phyloP scores from a whole-genome alignment of 2,329 filamentous ascomycete species.

The Talaromyces piceae region DNA sequence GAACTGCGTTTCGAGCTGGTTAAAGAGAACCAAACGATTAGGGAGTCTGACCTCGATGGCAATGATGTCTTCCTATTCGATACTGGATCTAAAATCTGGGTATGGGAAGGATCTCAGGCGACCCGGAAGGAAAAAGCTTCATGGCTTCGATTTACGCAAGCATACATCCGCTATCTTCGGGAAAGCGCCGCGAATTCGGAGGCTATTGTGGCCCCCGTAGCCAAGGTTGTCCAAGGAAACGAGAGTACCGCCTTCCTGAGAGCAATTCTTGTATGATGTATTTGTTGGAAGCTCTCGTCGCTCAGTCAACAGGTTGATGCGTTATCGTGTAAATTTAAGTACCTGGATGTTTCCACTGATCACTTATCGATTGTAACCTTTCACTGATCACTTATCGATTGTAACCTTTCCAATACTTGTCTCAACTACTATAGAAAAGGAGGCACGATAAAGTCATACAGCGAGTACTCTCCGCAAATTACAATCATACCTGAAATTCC shows the following conservation, averaged over 20 bases:
- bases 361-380: too few relatives aligned
- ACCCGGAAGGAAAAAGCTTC: conserved; percentile 52
- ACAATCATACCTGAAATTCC: too few relatives aligned
- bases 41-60: conserved; percentile 46
- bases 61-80: conserved; percentile 59
- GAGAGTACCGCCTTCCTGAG: conserved; percentile 8
- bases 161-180: conserved; percentile 7
- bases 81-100: conserved; percentile 52
- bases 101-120: conserved; percentile 57
- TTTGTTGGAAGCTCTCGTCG: neutral
- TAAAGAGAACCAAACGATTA: conserved; percentile 46
- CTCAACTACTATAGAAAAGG: too few relatives aligned
- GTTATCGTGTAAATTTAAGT: neutral
- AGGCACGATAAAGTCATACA: too few relatives aligned
- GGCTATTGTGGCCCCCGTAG: conserved; percentile 11
- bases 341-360: too few relatives aligned
- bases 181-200: conserved; percentile 5
- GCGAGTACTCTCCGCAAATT: too few relatives aligned
- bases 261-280: conserved; percentile 6
- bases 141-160: conserved; percentile 36
- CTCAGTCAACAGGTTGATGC: neutral
- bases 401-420: too few relatives aligned
- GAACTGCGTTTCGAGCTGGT: conserved; percentile 51
- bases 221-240: conserved; percentile 10
- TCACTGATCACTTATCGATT: too few relatives aligned